Base-by-base conservation (phyloP, 768 basidiomycete species). In the Austroboletus eburneus region DNA sequence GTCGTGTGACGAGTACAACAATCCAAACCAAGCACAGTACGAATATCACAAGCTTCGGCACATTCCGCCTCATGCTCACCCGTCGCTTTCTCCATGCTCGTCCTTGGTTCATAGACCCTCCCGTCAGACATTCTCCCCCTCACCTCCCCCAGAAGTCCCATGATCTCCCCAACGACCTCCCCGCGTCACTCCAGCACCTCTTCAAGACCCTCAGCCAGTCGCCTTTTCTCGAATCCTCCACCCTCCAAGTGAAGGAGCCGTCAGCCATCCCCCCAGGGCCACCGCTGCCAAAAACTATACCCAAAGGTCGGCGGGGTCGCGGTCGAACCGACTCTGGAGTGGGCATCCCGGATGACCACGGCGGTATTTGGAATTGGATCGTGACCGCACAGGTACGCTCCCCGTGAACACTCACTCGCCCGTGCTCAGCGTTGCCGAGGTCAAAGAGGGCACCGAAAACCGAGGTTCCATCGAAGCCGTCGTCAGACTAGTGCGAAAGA, bases 391-490 rank as follows among this genome's bases (percentile, higher is more conserved):
- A 91, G 72, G 87, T 83, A 46, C 25, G 64, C 50, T 42, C 37
- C 6, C 10, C n/a, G n/a, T n/a, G n/a, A n/a, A n/a, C n/a, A n/a
- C n/a, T n/a, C n/a, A n/a, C n/a, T n/a, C n/a, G n/a, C n/a, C n/a
- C n/a, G n/a, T n/a, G n/a, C n/a, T n/a, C n/a, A n/a, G n/a, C n/a
- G n/a, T 39, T 32, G 45, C 14, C 50, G 17, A 87, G 85, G 87
- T 92, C 41, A 92, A 89, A 61, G 85, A 89, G 55, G 89, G 89
- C 9, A 86, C 86, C 7, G 88, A 91, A 70, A 80, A 77, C 45
- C 76, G 83, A 56, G 90, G 88, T 6, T 78, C 82, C 2, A 81
- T 91, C 45, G 86, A 90, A 58, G 80, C 81, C 8, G 79, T 90
- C 32, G 77, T 87, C 36, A 75, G 86, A 40, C 62, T 78, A 12